phyloP scores from a whole-genome alignment of 2,329 filamentous ascomycete genomes.

The Harringtonia lauricola region DNA sequence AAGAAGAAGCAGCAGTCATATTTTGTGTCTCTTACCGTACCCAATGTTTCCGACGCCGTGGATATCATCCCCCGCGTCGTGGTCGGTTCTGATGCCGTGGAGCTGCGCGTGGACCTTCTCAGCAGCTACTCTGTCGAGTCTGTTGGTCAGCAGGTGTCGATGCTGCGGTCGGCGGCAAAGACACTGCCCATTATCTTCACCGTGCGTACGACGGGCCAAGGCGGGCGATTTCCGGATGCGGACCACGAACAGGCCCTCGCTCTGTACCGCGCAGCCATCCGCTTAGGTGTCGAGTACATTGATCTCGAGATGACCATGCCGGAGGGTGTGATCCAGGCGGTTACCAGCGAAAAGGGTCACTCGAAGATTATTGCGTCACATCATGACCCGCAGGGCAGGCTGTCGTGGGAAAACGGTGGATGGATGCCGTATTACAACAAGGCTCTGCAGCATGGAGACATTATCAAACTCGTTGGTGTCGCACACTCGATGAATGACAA shows the following conservation, averaged over 20 bases:
- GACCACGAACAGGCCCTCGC: constrained; percentile 58
- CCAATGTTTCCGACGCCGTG: constrained; percentile 54
- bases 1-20: constrained; percentile 67
- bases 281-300: constrained; percentile 82
- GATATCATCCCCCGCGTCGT: constrained; percentile 60
- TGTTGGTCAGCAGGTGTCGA: constrained; percentile 68
- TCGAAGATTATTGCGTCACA: constrained; percentile 91
- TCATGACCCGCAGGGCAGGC: constrained; percentile 67
- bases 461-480: constrained; percentile 87
- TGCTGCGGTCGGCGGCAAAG: constrained; percentile 56
- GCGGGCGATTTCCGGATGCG: constrained; percentile 75
- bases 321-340: constrained; percentile 57
- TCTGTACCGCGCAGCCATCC: constrained; percentile 68
- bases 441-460: constrained; percentile 78
- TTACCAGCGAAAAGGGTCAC: constrained; percentile 55
- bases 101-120: constrained; percentile 85
- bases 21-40: constrained; percentile 84
- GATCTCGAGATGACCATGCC: constrained; percentile 87
- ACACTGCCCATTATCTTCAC: constrained; percentile 75
- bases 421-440: constrained; percentile 88
- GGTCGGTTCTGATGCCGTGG: constrained; percentile 84
- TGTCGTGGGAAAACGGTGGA: constrained; percentile 87
- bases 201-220: constrained; percentile 73
- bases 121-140: constrained; percentile 67
- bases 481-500: constrained; percentile 75